phyloP scores from a whole-genome alignment of 495 filamentous ascomycete genomes.

The Neurospora tetrasperma region DNA sequence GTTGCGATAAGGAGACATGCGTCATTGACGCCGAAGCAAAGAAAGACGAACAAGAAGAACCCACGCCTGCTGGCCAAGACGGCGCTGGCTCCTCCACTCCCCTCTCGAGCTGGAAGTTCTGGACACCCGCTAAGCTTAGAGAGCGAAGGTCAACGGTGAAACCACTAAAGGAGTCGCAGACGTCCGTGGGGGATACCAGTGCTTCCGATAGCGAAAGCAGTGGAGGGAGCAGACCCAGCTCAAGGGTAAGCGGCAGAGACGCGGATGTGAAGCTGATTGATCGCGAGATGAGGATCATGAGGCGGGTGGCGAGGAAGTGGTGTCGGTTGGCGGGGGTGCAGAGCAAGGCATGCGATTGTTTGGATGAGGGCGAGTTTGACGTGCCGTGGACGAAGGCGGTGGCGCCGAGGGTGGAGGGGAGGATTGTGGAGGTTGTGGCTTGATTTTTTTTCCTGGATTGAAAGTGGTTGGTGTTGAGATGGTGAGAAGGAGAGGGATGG shows the following conservation, averaged over 20 bases:
- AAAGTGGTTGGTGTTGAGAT: not conserved
- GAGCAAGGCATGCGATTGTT: constrained; percentile 31
- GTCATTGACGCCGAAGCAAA: not conserved
- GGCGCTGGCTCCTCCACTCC: not conserved
- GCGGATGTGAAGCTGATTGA: constrained; percentile 24
- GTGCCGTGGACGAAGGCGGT: constrained; percentile 74
- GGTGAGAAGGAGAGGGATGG: no score
- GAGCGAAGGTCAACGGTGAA: constrained; percentile 21
- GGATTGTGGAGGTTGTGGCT: constrained; percentile 40
- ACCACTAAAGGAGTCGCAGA: constrained; percentile 20
- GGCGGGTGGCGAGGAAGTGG: constrained; percentile 62
- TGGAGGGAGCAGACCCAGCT: not conserved
- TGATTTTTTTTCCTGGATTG: not conserved
- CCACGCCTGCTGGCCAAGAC: not conserved
- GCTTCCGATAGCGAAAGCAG: constrained; percentile 1
- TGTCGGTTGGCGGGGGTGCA: constrained; percentile 55
- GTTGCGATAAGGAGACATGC: not conserved
- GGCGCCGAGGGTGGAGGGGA: constrained; percentile 63
- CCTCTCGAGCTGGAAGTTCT: constrained; percentile 23
- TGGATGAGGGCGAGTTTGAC: constrained; percentile 46
- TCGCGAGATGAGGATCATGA: constrained; percentile 37
- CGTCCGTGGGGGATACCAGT: constrained; percentile 24
- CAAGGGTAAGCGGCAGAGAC: not conserved
- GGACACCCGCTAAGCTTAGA: constrained; percentile 36
- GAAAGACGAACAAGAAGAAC: not conserved